Percentiles rank a stretch among this genome's conserved stretches.
Conservation (phyloP, 2,329 filamentous ascomycete genomes). For the Tolypocladium paradoxum region DNA sequence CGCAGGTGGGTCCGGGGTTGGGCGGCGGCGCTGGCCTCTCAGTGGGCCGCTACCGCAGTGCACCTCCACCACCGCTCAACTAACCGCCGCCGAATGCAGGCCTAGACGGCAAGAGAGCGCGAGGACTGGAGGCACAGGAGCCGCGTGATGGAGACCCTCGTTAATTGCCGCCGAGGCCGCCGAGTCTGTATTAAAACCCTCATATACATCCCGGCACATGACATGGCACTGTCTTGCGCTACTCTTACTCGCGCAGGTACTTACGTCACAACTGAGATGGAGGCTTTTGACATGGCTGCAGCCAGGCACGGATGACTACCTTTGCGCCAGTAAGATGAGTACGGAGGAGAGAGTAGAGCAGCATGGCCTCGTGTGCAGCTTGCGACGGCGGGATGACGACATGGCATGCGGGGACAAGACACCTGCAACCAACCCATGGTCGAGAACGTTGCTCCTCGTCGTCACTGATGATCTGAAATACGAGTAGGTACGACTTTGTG, state of each 20-base stretch:
- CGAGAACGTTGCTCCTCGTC: not conserved
- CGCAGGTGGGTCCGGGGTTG: not conserved
- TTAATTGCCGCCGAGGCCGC: not conserved
- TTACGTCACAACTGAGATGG: not conserved
- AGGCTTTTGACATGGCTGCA: too few relatives aligned
- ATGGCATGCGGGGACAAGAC: not conserved
- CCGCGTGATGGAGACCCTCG: not conserved
- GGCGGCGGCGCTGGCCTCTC: not conserved
- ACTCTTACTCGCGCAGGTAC: too few relatives aligned
- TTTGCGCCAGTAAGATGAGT: too few relatives aligned
- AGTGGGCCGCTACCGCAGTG: not conserved
- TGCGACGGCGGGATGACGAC: constrained; percentile 1
- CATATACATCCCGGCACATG: not conserved
- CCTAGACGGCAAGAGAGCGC: not conserved
- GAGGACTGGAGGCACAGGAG: not conserved
- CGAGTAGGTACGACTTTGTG: too few relatives aligned
- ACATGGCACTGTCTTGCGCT: not conserved
- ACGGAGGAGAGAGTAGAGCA: too few relatives aligned
- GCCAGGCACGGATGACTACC: not conserved
- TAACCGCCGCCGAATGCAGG: not conserved
- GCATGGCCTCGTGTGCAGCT: not conserved
- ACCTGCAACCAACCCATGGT: not conserved
- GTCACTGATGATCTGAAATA: not conserved
- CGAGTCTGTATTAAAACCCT: not conserved
- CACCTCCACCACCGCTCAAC: not conserved